A percentile compares a stretch with the other conserved stretches of the same genome.
Evolutionary conservation across 2,329 filamentous ascomycete species (phyloP).

Genomic region (Chaetomiaceae sp.): DNA sequence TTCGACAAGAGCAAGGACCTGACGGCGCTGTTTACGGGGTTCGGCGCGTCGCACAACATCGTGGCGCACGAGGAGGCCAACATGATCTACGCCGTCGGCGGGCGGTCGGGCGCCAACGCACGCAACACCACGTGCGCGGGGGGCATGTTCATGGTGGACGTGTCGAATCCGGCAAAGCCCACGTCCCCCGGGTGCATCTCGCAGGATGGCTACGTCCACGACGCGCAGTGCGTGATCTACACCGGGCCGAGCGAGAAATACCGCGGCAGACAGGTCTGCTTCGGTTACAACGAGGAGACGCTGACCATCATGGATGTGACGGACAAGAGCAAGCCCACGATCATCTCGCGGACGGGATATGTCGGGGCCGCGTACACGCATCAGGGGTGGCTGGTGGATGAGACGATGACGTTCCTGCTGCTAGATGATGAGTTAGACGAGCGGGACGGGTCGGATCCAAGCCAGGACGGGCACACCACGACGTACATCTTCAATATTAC

Average conservation of each 20-base stretch:
- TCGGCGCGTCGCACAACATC: constrained; percentile 6
- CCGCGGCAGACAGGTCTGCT: constrained; percentile 3
- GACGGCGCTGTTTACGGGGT: constrained; percentile 1
- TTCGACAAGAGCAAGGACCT: constrained; percentile 2
- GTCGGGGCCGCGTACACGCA: constrained; percentile 2
- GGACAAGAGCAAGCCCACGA: not conserved
- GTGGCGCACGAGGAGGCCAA: constrained; percentile 2
- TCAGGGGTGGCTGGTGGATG: constrained; percentile 5
- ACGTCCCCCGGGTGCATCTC: not conserved
- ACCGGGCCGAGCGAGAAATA: not conserved
- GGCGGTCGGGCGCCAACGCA: constrained; percentile 6
- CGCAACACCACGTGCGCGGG: constrained; percentile 4
- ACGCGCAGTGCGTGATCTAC: constrained; percentile 7
- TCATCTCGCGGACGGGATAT: constrained; percentile 1
- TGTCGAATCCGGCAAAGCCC: constrained; percentile 1
- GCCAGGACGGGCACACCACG: not conserved
- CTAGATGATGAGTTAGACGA: constrained; percentile 4
- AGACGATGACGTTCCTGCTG: constrained; percentile 5
- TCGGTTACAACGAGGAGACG: constrained; percentile 5
- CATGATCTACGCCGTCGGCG: constrained; percentile 8
- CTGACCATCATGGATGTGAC: constrained; percentile 9
- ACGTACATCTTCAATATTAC: constrained; percentile 6
- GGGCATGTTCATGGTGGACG: constrained; percentile 7
- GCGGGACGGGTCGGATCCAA: not conserved
- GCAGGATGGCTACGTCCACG: constrained; percentile 10